Conservation (phyloP, 345 rosid species). For the Heritiera littoralis region DNA sequence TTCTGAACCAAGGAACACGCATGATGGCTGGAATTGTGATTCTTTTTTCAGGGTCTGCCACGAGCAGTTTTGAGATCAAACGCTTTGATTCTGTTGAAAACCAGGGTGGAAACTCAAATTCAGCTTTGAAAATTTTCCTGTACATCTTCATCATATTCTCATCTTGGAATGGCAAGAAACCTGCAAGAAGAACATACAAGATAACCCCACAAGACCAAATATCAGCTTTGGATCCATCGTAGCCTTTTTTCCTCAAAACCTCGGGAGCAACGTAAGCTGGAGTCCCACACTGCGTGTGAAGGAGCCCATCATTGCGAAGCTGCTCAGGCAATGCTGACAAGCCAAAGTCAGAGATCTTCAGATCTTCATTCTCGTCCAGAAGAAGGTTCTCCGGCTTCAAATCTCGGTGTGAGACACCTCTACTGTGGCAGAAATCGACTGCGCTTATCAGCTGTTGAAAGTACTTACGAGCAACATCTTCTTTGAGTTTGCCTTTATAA, state of each 20-base stretch:
- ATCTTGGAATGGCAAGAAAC: slow-evolving; percentile 70
- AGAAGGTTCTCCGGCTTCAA: slow-evolving; percentile 82
- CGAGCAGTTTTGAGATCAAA: slow-evolving; percentile 57
- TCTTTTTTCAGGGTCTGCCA: slow-evolving; percentile 61
- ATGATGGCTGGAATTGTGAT: slow-evolving; percentile 66
- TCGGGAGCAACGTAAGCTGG: slow-evolving; percentile 95
- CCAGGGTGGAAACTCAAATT: slow-evolving; percentile 69
- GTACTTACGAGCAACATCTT: slow-evolving; percentile 58
- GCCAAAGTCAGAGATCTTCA: slow-evolving; percentile 82
- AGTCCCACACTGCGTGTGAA: slow-evolving; percentile 83
- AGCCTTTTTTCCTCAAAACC: slow-evolving; percentile 78
- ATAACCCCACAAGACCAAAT: slow-evolving; percentile 94
- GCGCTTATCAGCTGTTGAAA: slow-evolving; percentile 78
- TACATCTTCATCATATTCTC: slow-evolving; percentile 69
- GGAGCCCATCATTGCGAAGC: slow-evolving; percentile 65
- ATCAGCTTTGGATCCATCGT: slow-evolving; percentile 83
- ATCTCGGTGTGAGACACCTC: slow-evolving; percentile 86
- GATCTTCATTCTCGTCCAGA: slow-evolving; percentile 62
- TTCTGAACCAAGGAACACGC: slow-evolving; percentile 68
- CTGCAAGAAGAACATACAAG: slow-evolving; percentile 68
- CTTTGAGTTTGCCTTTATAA: slow-evolving; percentile 60
- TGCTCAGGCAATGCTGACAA: slow-evolving; percentile 75
- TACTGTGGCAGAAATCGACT: slow-evolving; percentile 76
- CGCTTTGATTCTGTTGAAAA: slow-evolving; percentile 53
- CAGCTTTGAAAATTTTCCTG: slow-evolving; percentile 56